Conservation (phyloP, 768 basidiomycete species). For the Pilatotrama ljubarskyi region DNA sequence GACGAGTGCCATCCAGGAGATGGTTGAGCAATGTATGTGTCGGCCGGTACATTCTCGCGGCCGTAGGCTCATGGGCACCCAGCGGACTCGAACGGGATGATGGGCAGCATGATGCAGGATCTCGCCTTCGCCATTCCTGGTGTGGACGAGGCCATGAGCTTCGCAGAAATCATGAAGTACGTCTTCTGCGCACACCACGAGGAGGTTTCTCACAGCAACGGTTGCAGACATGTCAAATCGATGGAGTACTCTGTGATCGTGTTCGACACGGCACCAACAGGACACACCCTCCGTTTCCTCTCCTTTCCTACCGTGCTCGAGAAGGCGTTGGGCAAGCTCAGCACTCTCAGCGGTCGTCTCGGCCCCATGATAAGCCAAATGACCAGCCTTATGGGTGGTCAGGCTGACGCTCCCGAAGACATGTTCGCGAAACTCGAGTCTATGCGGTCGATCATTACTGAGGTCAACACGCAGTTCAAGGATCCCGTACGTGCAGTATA, state of each 20-base stretch:
- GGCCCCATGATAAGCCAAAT: conserved; percentile 98
- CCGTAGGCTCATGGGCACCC: background rate
- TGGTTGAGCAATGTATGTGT: conserved; percentile 91
- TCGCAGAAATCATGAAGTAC: conserved; percentile 99
- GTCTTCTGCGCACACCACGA: conserved; percentile 26
- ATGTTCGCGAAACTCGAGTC: conserved; percentile 98
- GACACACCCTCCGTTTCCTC: conserved; percentile 96
- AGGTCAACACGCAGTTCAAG: conserved; percentile 99
- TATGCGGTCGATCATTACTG: conserved; percentile 96
- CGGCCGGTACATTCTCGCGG: no score
- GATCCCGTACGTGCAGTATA: conserved; percentile 70
- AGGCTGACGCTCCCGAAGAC: conserved; percentile 88
- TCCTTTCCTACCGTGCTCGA: conserved; percentile 99
- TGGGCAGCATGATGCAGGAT: conserved; percentile 99
- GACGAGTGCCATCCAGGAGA: conserved; percentile 95
- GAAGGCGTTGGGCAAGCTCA: conserved; percentile 94
- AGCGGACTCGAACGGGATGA: conserved; percentile 91
- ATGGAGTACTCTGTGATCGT: conserved; percentile 99
- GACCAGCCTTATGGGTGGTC: conserved; percentile 95
- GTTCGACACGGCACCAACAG: conserved; percentile 98
- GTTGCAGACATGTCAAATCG: conserved; percentile 91
- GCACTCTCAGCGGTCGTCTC: conserved; percentile 89
- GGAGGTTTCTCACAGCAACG: background rate
- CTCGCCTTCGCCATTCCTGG: conserved; percentile 98
- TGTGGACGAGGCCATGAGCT: conserved; percentile 99